Conservation (phyloP, 176 grass and related monocot genomes). For the Rhynchospora tenuis region DNA sequence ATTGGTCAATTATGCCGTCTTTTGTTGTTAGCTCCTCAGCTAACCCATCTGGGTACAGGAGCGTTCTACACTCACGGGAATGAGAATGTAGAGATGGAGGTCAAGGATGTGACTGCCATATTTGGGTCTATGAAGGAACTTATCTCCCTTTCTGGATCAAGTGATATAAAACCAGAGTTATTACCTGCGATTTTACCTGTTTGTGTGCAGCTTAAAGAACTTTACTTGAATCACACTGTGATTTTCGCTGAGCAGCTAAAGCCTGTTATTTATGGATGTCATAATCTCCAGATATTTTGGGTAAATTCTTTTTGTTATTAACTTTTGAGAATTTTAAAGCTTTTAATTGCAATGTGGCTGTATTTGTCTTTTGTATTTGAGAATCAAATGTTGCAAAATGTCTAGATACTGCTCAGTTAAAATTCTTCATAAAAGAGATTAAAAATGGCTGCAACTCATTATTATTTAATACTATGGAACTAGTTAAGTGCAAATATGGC, state of each 20-base stretch:
- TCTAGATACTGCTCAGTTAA: not conserved
- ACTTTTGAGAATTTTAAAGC: not conserved
- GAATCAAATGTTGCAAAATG: not conserved
- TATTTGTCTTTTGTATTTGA: not conserved
- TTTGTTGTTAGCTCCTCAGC: constrained; percentile 46
- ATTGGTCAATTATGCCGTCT: constrained; percentile 68
- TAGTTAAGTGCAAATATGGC: not conserved
- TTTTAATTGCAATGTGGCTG: not conserved
- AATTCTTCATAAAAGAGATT: not conserved
- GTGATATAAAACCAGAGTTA: constrained; percentile 51
- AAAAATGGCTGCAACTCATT: not conserved
- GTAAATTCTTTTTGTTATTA: constrained; percentile 28
- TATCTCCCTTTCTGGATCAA: constrained; percentile 78
- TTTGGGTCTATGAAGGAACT: constrained; percentile 42
- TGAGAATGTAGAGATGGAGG: constrained; percentile 31
- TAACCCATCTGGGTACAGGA: constrained; percentile 76
- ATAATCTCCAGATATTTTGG: constrained; percentile 75
- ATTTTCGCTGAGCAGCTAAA: constrained; percentile 51
- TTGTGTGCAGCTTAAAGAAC: constrained; percentile 42
- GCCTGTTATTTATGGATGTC: constrained; percentile 49
- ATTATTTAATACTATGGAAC: not conserved
- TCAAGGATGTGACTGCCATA: constrained; percentile 27
- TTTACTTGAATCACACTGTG: constrained; percentile 65
- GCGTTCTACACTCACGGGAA: constrained; percentile 38
- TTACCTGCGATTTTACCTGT: constrained; percentile 47